Conservation (phyloP, 768 basidiomycete genomes). For the Lyophyllum atratum region DNA sequence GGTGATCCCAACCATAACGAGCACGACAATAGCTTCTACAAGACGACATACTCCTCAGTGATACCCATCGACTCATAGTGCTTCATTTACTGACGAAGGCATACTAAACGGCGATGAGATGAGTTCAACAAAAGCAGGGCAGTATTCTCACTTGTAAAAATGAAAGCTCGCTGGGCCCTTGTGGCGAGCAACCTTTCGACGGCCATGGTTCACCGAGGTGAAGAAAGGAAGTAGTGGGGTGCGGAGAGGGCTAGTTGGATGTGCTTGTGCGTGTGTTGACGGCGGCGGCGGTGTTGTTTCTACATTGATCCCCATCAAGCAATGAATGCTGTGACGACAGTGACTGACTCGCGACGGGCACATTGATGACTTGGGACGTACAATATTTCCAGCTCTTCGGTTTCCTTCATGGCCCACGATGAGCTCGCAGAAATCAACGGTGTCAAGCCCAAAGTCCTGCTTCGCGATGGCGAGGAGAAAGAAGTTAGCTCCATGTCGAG, state of each 20-base stretch:
- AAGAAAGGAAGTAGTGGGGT: neutral
- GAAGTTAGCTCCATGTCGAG: constrained; percentile 43
- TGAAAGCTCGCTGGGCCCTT: constrained; percentile 70
- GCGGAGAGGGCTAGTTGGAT: constrained; percentile 3
- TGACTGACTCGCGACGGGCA: neutral
- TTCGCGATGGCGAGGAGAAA: constrained; percentile 49
- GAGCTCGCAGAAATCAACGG: constrained; percentile 55
- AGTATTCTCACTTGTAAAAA: constrained; percentile 60
- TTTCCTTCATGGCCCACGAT: constrained; percentile 31
- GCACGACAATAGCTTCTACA: constrained; percentile 73
- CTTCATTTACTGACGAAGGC: constrained; percentile 52
- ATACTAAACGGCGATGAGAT: constrained; percentile 36
- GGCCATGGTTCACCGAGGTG: constrained; percentile 48
- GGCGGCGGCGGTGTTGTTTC: neutral
- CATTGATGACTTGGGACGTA: neutral
- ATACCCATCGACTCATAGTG: neutral
- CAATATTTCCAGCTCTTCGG: neutral
- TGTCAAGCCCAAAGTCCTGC: constrained; percentile 46
- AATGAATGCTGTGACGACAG: neutral
- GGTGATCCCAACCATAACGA: constrained; percentile 72
- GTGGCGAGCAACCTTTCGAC: constrained; percentile 74
- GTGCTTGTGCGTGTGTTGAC: neutral
- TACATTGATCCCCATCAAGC: too few species aligned
- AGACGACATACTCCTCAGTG: constrained; percentile 1
- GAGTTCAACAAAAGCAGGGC: constrained; percentile 5